Base-by-base conservation (phyloP, 768 basidiomycete species). In the Leccinum disarticulatum region DNA sequence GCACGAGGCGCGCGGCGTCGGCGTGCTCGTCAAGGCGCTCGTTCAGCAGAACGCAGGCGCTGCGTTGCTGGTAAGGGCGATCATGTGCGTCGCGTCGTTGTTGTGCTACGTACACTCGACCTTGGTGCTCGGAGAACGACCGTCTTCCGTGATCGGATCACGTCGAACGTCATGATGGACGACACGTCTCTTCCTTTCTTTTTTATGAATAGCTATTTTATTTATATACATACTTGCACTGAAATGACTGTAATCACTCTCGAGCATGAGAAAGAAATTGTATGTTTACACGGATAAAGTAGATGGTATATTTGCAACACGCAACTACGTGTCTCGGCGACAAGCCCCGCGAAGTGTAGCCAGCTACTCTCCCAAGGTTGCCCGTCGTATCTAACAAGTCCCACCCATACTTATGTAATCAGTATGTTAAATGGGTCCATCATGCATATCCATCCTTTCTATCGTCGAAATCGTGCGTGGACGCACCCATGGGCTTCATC, bases 341-440 rank as follows among this genome's bases (percentile, higher is more conserved):
- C n/a, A 43, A 43, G 41, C 41, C 41, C 41, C 10, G 41, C 11
- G n/a, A 43, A 19, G 17, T 57, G 73, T 75, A 75, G 72, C 72
- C 74, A 58, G 72, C 72, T 73, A 73, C 72, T 56, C 41, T 19
- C 10, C 10, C 57, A 27, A 63, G 52, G 61, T 65, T 70, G 70
- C 60, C 47, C 33, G 56, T 56, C 56, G 52, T 60, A 58, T 60
- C 28, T 22, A 59, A 66, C 57, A 64, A 56, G 35, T 38, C 31
- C 49, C 35, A 3, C 54, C 43, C 19, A 15, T 52, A 49, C 35
- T 46, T 27, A 27, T 3, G 3, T 50, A 11, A 36, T 22, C 31
- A 38, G 35, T 35, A 28, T 27, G 19, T 13, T n/a, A 25, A 35
- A 36, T 31, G 25, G 2, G 30, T n/a, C 14, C 13, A 56, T 30